Evolutionary conservation across 164 flowering plant genomes (phyloP), one percentile per base, ranked within the genome.

Genomic region (Vitis rotundifolia): DNA sequence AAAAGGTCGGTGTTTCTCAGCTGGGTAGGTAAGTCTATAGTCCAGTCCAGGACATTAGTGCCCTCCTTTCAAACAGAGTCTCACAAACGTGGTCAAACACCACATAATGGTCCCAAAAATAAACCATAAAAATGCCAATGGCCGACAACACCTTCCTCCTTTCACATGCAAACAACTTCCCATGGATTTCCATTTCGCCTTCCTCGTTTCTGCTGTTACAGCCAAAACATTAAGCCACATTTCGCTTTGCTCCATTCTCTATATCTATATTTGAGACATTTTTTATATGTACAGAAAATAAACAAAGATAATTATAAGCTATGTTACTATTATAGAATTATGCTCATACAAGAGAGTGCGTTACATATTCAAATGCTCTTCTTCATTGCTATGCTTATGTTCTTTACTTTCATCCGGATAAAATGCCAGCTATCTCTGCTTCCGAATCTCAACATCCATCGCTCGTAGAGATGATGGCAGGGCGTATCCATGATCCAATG

Each of bases 351-450:
- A 29, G 57, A 22, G 26, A 67, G 10, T 64, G 15, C 8, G 9
- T 54, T 69, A 49, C n/a, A 68, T 14, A 18, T 58, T 63, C 64
- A 49, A 64, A 49, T 68, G 44, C 44, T 37, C 44, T 37, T 61
- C 73, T 69, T 61, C 72, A 56, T 72, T 70, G 62, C 47, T 63
- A 51, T 63, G 61, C 67, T 66, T 59, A 56, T 55, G 59, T 61
- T 57, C 65, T 31, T 67, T 11, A 22, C 31, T 71, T 50, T 64
- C 69, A 37, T 71, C 76, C 63, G 70, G 75, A 67, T 73, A 81
- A 84, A 84, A 82, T 80, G 84, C 87, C 81, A 76, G 63, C 81
- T 79, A 85, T 87, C 87, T 84, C 81, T 78, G 72, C 81, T 66
- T 61, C 70, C 74, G 67, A 73, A 71, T 67, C 69, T 55, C 53